phyloP scores from a whole-genome alignment of 345 rosid species.

The Lepidium sativum region DNA sequence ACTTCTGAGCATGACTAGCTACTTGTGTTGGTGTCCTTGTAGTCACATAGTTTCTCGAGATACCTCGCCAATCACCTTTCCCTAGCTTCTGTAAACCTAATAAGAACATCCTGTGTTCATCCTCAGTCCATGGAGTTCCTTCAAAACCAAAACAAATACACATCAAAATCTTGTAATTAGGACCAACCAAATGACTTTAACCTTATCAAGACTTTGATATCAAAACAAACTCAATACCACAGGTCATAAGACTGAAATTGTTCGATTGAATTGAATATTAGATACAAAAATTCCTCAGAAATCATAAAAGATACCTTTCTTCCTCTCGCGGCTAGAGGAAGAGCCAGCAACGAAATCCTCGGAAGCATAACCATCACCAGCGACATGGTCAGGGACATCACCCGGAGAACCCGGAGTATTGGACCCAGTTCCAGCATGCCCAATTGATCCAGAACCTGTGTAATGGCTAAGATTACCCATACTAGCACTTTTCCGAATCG shows the following conservation, averaged over 20 bases:
- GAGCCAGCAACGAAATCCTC: slow-evolving; percentile 96
- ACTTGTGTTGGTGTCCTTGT: slow-evolving; percentile 98
- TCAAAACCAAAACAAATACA: not conserved
- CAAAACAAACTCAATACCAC: not conserved
- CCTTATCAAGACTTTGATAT: not conserved
- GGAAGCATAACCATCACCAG: slow-evolving; percentile 79
- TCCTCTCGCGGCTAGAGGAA: slow-evolving; percentile 84
- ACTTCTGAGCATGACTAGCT: slow-evolving; percentile 99
- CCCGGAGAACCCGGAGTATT: slow-evolving; percentile 58
- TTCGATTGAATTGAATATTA: not conserved
- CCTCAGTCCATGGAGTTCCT: slow-evolving; percentile 99
- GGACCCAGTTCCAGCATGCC: slow-evolving; percentile 34
- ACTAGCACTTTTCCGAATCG: slow-evolving; percentile 91
- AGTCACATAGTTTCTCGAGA: slow-evolving; percentile 78
- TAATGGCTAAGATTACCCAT: slow-evolving; percentile 85
- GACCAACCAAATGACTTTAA: not conserved
- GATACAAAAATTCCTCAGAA: not conserved
- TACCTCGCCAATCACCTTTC: slow-evolving; percentile 99
- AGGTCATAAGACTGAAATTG: not conserved
- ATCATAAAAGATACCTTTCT: slow-evolving; percentile 52
- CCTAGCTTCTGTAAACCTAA: slow-evolving; percentile 91
- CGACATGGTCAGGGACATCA: slow-evolving; percentile 53
- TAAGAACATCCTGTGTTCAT: slow-evolving; percentile 92
- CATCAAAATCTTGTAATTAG: not conserved
- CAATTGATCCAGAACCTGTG: slow-evolving; percentile 43